Evolutionary conservation across 805 yeast species (phyloP).

Genomic region (Metschnikowia koreensis): DNA sequence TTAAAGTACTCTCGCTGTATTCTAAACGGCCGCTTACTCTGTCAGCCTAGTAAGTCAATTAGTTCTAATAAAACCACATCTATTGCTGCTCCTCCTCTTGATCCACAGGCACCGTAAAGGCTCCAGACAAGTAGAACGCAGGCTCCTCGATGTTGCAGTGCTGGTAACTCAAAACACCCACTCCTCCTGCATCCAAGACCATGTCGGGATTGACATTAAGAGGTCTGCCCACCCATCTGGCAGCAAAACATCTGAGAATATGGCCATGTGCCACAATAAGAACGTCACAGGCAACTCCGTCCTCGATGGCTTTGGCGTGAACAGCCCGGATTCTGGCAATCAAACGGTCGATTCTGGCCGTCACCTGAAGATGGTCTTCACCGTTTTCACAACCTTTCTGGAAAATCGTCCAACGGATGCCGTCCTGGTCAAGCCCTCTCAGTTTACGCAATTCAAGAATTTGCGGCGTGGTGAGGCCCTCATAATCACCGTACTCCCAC

Average conservation of each 20-base stretch:
- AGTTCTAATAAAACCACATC: not conserved
- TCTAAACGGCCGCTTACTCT: no score
- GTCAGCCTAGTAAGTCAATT: no score
- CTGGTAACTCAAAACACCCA: constrained; percentile 87
- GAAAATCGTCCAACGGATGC: constrained; percentile 75
- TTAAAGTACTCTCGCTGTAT: no score
- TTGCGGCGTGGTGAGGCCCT: constrained; percentile 71
- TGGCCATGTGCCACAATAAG: constrained; percentile 93
- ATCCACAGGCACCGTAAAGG: constrained; percentile 69
- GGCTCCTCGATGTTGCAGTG: constrained; percentile 85
- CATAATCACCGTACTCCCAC: constrained; percentile 97
- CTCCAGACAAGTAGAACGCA: constrained; percentile 80
- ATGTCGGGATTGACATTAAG: constrained; percentile 70
- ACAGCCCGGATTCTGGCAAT: constrained; percentile 62
- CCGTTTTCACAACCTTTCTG: constrained; percentile 92
- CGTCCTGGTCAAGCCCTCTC: constrained; percentile 53
- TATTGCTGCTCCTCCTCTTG: constrained; percentile 41
- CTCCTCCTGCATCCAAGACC: constrained; percentile 91
- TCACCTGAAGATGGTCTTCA: constrained; percentile 65
- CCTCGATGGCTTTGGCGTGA: constrained; percentile 54
- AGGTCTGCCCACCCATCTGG: constrained; percentile 75
- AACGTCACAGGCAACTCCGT: constrained; percentile 62
- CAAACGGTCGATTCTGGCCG: constrained; percentile 66
- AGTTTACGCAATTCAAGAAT: constrained; percentile 58
- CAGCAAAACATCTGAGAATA: constrained; percentile 83